Percentiles rank a stretch among this genome's conserved stretches.
phyloP scores from a whole-genome alignment of 1,284 basidiomycete genomes.

The Sphagnurus paluster region DNA sequence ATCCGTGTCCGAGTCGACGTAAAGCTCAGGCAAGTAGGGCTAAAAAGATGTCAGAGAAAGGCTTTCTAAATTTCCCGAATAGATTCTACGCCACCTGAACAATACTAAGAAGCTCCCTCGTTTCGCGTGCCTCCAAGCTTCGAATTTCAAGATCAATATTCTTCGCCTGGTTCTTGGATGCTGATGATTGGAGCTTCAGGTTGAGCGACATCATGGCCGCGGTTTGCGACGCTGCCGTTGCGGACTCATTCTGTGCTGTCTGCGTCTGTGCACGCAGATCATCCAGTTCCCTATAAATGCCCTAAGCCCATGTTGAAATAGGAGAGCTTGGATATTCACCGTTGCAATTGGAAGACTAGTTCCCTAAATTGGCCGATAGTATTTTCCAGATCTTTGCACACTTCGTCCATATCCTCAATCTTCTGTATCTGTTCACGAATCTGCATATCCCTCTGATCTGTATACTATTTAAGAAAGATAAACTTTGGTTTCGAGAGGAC shows the following conservation, averaged over 20 bases:
- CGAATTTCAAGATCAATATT: constrained; percentile 86
- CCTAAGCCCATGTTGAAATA: constrained; percentile 2
- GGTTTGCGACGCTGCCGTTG: constrained; percentile 71
- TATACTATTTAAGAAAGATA: constrained; percentile 5
- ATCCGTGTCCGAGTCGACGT: constrained; percentile 84
- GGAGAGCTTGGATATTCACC: constrained; percentile 41
- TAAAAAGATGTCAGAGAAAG: constrained; percentile 28
- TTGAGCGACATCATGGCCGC: constrained; percentile 90
- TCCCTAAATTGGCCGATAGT: constrained; percentile 93
- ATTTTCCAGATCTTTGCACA: constrained; percentile 80
- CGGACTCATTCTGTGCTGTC: constrained; percentile 80
- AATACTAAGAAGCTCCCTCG: constrained; percentile 72
- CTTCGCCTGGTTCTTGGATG: constrained; percentile 86
- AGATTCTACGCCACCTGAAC: constrained; percentile 62
- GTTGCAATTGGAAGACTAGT: constrained; percentile 80
- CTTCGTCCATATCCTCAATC: constrained; percentile 71
- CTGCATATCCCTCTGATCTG: constrained; percentile 73
- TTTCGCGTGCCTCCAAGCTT: constrained; percentile 81
- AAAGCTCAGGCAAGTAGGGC: constrained; percentile 85
- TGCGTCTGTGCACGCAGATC: constrained; percentile 80
- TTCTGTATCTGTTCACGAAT: constrained; percentile 69
- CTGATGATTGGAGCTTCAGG: constrained; percentile 87
- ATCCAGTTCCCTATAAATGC: constrained; percentile 72
- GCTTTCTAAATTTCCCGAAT: not conserved
- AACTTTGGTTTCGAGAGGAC: not conserved